Conservation (phyloP, 345 rosid genomes). For the Pugionium dolabratum region DNA sequence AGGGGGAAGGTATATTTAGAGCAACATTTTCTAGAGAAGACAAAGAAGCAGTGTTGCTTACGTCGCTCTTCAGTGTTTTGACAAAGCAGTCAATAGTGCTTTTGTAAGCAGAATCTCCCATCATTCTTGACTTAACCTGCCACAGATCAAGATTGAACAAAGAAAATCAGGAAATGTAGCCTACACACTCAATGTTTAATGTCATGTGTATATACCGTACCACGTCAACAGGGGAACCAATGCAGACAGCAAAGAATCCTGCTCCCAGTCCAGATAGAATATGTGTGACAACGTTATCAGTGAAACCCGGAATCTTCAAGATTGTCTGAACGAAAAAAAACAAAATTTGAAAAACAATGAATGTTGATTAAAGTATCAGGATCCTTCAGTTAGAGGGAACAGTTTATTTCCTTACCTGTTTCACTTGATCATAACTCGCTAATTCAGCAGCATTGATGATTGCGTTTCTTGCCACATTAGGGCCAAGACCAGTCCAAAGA, state of each 20-base stretch:
- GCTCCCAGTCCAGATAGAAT: constrained; percentile 93
- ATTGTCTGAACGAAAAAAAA: constrained; percentile 59
- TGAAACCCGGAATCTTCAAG: constrained; percentile 95
- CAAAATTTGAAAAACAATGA: not conserved
- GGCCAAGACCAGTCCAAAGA: constrained; percentile 98
- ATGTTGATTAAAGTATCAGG: constrained; percentile 1
- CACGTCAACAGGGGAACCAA: constrained; percentile 99
- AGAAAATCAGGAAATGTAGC: constrained; percentile 12
- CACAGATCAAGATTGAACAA: constrained; percentile 22
- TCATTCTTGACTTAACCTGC: constrained; percentile 98
- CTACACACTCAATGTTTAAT: constrained; percentile 8
- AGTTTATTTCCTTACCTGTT: constrained; percentile 51
- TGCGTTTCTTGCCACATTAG: constrained; percentile 90
- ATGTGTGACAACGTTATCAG: constrained; percentile 90
- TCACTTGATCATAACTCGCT: constrained; percentile 98
- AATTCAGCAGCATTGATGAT: constrained; percentile 97
- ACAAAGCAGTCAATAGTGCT: constrained; percentile 90
- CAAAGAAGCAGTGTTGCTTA: constrained; percentile 38
- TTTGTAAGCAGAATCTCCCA: constrained; percentile 96
- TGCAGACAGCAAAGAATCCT: constrained; percentile 94
- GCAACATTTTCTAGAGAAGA: constrained; percentile 9
- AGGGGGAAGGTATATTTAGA: not conserved
- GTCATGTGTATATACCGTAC: constrained; percentile 49
- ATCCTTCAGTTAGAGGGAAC: not conserved
- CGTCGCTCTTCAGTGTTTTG: constrained; percentile 87